A percentile compares a stretch with the other conserved stretches of the same genome.
These are phyloP conservation scores for Paramecium sexaurelia DNA, from an alignment of 73 alveolate species.

Conservation along the genomic window DNA sequence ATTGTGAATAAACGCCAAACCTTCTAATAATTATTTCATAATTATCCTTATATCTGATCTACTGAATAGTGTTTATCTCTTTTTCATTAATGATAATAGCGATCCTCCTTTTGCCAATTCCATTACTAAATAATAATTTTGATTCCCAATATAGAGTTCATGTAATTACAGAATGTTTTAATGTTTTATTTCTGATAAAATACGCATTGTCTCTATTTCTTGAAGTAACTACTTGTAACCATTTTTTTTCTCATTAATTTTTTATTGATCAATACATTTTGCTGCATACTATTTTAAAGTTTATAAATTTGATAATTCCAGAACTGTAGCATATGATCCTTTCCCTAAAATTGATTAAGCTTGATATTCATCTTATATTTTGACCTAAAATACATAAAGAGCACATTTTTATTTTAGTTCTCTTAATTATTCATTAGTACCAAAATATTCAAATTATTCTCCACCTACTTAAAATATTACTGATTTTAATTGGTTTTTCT, in stretches of 20 bases:
- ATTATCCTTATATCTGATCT: slow-evolving; percentile 43
- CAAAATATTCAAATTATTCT: slow-evolving; percentile 13
- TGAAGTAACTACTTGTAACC: neutral
- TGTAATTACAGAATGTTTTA: slow-evolving; percentile 11
- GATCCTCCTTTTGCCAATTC: slow-evolving; percentile 45
- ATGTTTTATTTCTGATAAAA: neutral
- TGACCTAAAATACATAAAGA: slow-evolving; percentile 21
- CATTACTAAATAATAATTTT: slow-evolving; percentile 45
- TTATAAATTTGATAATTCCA: neutral
- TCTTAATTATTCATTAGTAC: neutral
- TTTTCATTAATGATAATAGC: slow-evolving; percentile 13
- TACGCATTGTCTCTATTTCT: slow-evolving; percentile 36
- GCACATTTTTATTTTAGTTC: neutral
- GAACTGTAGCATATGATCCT: slow-evolving; percentile 55
- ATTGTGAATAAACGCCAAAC: slow-evolving; percentile 81
- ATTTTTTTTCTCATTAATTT: slow-evolving; percentile 6
- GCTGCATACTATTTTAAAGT: slow-evolving; percentile 32
- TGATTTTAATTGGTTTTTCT: neutral
- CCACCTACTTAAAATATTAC: neutral
- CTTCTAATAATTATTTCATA: slow-evolving; percentile 79
- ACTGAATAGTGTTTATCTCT: neutral
- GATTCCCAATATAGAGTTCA: slow-evolving; percentile 50
- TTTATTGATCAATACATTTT: slow-evolving; percentile 8
- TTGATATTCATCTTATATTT: slow-evolving; percentile 55
- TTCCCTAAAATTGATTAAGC: slow-evolving; percentile 39